Percentiles rank a stretch among this genome's conserved stretches.
phyloP scores from a whole-genome alignment of 2,329 filamentous ascomycete species.

The Fusarium incarnatum region DNA sequence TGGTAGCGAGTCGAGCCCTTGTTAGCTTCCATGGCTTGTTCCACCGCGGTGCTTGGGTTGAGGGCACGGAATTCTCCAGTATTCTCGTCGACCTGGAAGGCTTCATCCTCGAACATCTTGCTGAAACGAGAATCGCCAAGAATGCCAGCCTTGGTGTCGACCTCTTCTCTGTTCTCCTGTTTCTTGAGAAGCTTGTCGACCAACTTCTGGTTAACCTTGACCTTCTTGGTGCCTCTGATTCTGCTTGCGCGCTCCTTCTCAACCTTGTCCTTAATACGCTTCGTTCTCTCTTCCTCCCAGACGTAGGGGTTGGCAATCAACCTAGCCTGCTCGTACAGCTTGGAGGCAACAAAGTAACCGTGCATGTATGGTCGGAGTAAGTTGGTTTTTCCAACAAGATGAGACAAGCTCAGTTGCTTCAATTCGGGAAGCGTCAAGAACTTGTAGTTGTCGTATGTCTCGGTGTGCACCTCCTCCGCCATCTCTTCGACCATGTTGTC shows the following conservation, averaged over 20 bases:
- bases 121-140: constrained; percentile 89
- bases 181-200: constrained; percentile 79
- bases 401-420: constrained; percentile 84
- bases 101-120: constrained; percentile 90
- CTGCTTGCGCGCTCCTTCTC: constrained; percentile 96
- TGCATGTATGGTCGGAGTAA: constrained; percentile 97
- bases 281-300: constrained; percentile 91
- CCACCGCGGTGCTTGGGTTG: constrained; percentile 83
- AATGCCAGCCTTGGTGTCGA: constrained; percentile 72
- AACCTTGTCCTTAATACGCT: constrained; percentile 93
- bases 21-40: constrained; percentile 51
- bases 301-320: constrained; percentile 94
- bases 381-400: constrained; percentile 90
- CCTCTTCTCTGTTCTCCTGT: constrained; percentile 68
- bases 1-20: constrained; percentile 55
- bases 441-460: constrained; percentile 99
- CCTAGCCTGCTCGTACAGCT: constrained; percentile 93
- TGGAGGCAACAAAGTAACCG: constrained; percentile 96
- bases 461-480: constrained; percentile 82
- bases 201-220: constrained; percentile 91
- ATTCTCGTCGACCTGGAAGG: constrained; percentile 90
- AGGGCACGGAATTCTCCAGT: constrained; percentile 87
- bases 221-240: constrained; percentile 94
- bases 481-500: constrained; percentile 99
- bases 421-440: constrained; percentile 93